phyloP scores from a whole-genome alignment of 2,329 filamentous ascomycete genomes.

The Pseudogymnoascus sp. region DNA sequence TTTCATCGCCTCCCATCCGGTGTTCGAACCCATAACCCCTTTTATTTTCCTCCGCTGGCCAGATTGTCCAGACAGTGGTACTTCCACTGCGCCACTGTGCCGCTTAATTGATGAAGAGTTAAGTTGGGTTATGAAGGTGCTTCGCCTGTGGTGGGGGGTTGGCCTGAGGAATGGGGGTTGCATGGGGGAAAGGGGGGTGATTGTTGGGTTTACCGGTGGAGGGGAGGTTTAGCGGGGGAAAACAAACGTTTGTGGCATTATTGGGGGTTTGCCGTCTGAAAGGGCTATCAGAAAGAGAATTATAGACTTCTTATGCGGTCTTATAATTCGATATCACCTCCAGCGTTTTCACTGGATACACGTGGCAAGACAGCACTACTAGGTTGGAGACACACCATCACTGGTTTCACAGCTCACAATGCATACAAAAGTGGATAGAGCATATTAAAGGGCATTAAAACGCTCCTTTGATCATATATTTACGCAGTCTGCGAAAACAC shows the following conservation, averaged over 20 bases:
- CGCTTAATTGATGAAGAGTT: not conserved
- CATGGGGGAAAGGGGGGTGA: not conserved
- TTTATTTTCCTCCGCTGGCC: not conserved
- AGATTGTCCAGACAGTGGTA: constrained; percentile 2
- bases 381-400: not conserved
- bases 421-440: not conserved
- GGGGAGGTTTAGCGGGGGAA: not conserved
- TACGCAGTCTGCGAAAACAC: not conserved
- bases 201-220: not conserved
- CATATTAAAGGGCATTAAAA: not conserved
- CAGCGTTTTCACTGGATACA: not conserved
- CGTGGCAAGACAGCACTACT: not conserved
- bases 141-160: not conserved
- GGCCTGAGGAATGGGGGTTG: not conserved
- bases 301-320: not conserved
- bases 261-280: not conserved
- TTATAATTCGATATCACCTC: not conserved
- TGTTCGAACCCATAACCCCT: not conserved
- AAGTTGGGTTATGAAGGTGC: not conserved
- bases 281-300: not conserved
- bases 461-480: not conserved
- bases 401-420: not conserved
- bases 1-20: not conserved
- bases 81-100: constrained; percentile 4
- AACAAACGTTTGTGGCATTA: not conserved